Base-by-base conservation (phyloP, 1,139 yeast species). In the Sugiyamaella sp. region DNA sequence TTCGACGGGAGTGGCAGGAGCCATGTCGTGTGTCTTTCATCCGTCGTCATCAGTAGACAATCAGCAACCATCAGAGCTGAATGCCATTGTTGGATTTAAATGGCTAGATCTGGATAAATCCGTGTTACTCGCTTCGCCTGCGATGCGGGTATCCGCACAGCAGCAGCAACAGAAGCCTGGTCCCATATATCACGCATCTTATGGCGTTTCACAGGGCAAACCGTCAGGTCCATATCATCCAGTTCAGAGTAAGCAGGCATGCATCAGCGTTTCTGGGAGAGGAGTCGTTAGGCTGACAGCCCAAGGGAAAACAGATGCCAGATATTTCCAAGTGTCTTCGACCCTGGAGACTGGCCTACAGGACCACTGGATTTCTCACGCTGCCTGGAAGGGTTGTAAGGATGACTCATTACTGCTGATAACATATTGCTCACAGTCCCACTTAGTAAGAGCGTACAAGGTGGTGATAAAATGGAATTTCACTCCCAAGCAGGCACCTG, bases 41-140 rank as follows among this genome's bases (percentile, higher is more conserved):
- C 56, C 70, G 20, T 46, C 62, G 4, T 41, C 58, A n/a, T 40
- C 48, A 22, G 55, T 54, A 33, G 53, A 50, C 6, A 25, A 55
- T 24, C 54, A 54, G n/a, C 57, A 58, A 14, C 61, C 65, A 3
- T 56, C 56, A 8, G 70, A 64, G 37, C 57, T 64, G 49, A 62
- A 65, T 47, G 58, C 68, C 43, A 61, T 85, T 3, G 73, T 81
- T 9, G 80, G 84, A 0, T 79, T 84, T 66, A 80, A 81, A 60
- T 87, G 95, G 95, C 72, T 87, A 42, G 82, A 82, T 49, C 74
- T 81, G 12, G 89, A 85, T 50, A 86, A 86, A 61, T 79, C 85
- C 73, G 82, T 64, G 27, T 53, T 63, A 22, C 47, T 67, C 25
- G 62, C 67, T 3, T 59, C 63, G 5, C 70, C 70, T 1, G 69